Base-by-base conservation (phyloP, 2,329 filamentous ascomycete species). In the Fusarium protoensiforme region DNA sequence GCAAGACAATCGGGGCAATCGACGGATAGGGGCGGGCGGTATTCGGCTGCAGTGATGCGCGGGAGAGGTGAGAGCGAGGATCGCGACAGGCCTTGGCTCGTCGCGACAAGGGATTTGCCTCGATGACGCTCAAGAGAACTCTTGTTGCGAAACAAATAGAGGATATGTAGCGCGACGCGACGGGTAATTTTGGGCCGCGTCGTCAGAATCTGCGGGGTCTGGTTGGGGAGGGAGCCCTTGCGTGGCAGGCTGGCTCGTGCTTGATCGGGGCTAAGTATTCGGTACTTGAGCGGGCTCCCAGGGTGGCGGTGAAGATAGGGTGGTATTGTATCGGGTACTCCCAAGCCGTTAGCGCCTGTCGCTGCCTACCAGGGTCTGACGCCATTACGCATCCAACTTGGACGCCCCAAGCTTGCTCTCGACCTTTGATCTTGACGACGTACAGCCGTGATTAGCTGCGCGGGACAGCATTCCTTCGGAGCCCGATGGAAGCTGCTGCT, bases 331-430 rank as follows among this genome's bases (percentile, higher is more conserved):
- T 56, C 16, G 20, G 53, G 39, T 65, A 78, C 75, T 51, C 57
- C 51, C 39, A 41, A 56, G 46, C 39, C 65, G 67, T 76, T 72
- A 75, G 63, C 58, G 61, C 39, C 38, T 41, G 39, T 62, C 46
- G 48, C 38, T 67, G 64, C 48, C 58, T 67, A 43, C 69, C 67
- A 64, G 65, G 73, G 69, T 78, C 76, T 78, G 76, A 78, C 76
- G 76, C 71, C 75, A 78, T 78, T 68, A 71, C 69, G 68, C 73
- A 78, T 75, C 73, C 58, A 74, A 60, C 64, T 63, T 48, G 36
- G 61, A 46, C 63, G 48, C 61, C 27, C 67, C 54, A 72, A 72
- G 61, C 54, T 67, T 39, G 56, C 46, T 65, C 69, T 67, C 65
- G 61, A 66, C 64, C 58, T 71, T 65, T 57, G 64, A 77, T 73